phyloP scores from a whole-genome alignment of 345 rosid genomes.

The Kernera saxatilis region DNA sequence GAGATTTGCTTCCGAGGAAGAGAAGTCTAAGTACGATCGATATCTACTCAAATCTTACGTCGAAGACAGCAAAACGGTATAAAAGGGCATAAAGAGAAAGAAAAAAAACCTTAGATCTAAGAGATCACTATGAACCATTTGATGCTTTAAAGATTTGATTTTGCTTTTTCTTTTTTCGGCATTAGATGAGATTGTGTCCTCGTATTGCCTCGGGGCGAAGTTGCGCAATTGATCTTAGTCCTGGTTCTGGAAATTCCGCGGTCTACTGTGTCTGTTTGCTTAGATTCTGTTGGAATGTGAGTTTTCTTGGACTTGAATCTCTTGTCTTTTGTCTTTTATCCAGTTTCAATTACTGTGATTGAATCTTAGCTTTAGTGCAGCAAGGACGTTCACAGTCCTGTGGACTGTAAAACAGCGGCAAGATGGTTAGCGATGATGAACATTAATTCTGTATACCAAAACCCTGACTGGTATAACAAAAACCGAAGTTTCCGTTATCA shows the following conservation, averaged over 20 bases:
- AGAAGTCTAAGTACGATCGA: conserved; percentile 12
- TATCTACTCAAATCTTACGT: conserved; percentile 45
- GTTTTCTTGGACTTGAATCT: neutral
- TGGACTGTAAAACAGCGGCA: conserved; percentile 25
- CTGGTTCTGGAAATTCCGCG: neutral
- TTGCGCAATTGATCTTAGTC: conserved; percentile 33
- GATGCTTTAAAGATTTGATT: neutral
- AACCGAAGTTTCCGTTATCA: neutral
- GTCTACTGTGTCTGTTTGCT: conserved; percentile 13
- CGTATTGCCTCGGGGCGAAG: conserved; percentile 75
- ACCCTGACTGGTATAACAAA: conserved; percentile 7
- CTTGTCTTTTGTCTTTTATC: neutral
- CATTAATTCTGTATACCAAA: neutral
- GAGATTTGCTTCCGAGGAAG: conserved; percentile 10
- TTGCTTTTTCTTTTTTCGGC: neutral
- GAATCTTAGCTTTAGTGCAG: conserved; percentile 20
- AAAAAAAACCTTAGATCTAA: neutral
- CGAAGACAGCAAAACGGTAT: conserved; percentile 56
- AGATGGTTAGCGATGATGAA: conserved; percentile 20
- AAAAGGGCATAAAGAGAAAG: neutral
- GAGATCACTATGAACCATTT: neutral
- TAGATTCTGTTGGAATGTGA: conserved; percentile 34
- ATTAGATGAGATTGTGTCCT: conserved; percentile 89
- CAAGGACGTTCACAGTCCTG: conserved; percentile 27
- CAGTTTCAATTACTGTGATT: neutral